phyloP scores from a whole-genome alignment of 2,329 filamentous ascomycete genomes.

The Apiospora phragmitis region DNA sequence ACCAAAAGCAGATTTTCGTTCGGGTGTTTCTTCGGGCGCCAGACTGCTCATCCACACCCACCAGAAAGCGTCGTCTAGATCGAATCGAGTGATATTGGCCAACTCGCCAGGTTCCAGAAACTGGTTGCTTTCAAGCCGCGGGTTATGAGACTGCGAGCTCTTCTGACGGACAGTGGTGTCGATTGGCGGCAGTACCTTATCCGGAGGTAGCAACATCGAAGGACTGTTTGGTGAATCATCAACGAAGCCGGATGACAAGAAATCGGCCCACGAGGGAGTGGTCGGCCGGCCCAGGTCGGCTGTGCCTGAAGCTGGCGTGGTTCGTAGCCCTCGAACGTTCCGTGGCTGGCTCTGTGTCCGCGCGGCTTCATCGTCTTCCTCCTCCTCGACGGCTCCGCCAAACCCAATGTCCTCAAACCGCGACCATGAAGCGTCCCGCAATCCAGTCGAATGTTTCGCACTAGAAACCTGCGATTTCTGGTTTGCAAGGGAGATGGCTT shows the following conservation, averaged over 20 bases:
- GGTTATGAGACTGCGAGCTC: constrained; percentile 83
- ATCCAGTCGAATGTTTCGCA: constrained; percentile 68
- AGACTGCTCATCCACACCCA: constrained; percentile 99
- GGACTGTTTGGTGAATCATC: constrained; percentile 68
- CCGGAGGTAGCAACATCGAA: constrained; percentile 80
- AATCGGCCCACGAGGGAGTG: constrained; percentile 97
- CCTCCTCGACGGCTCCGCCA: constrained; percentile 70
- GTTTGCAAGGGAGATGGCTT: constrained; percentile 84
- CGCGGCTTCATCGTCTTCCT: constrained; percentile 63
- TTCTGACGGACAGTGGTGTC: constrained; percentile 69
- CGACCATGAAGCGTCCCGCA: constrained; percentile 91
- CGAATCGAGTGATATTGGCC: constrained; percentile 82
- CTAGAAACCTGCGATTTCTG: constrained; percentile 79
- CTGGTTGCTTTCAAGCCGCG: constrained; percentile 66
- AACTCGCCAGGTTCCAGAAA: constrained; percentile 87
- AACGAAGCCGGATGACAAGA: constrained; percentile 88
- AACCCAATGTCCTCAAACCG: constrained; percentile 96
- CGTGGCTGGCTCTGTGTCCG: constrained; percentile 40
- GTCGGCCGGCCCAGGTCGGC: constrained; percentile 76
- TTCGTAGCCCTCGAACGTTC: constrained; percentile 53
- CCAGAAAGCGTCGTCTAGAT: constrained; percentile 96
- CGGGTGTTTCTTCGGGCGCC: constrained; percentile 81
- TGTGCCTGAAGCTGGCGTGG: constrained; percentile 66
- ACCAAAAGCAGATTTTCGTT: constrained; percentile 90
- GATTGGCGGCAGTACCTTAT: constrained; percentile 88